Percentiles rank a stretch among this genome's conserved stretches.
Evolutionary conservation across 768 basidiomycete genomes (phyloP).

Genomic region (Daedalea quercina): DNA sequence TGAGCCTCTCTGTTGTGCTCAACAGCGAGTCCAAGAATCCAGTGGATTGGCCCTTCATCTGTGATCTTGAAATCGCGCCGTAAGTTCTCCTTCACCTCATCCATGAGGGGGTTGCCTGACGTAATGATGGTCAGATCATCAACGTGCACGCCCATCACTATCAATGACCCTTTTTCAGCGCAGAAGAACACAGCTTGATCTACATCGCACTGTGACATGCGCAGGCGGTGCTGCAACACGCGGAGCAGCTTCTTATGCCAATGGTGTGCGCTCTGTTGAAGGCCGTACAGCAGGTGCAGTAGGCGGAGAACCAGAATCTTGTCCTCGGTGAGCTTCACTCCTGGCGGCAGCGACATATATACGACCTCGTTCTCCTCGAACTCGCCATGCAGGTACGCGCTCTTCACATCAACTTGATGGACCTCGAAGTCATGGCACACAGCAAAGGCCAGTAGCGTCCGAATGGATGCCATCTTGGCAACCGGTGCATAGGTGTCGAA

Average conservation of each 20-base stretch:
- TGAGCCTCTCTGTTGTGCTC: too few species aligned
- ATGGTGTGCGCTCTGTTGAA: constrained; percentile 31
- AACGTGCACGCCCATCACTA: neutral
- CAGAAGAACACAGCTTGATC: constrained; percentile 20
- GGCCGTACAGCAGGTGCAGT: too few species aligned
- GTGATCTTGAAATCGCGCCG: neutral
- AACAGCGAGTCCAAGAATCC: constrained; percentile 8
- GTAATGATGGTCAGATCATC: constrained; percentile 4
- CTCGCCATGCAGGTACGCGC: constrained; percentile 22
- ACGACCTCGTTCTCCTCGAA: constrained; percentile 28
- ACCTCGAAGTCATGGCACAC: constrained; percentile 19
- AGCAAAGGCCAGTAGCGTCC: constrained; percentile 18
- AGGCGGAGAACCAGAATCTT: too few species aligned
- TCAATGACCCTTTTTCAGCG: neutral
- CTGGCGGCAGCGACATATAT: too few species aligned
- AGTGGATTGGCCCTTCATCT: neutral
- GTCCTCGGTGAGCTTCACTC: too few species aligned
- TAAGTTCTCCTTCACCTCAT: neutral
- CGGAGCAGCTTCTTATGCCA: constrained; percentile 31
- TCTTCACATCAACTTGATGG: constrained; percentile 21
- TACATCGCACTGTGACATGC: constrained; percentile 9
- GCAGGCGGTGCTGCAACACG: constrained; percentile 17
- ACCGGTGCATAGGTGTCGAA: constrained; percentile 26
- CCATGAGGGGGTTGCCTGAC: neutral
- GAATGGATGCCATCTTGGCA: constrained; percentile 14